These are phyloP conservation scores for Elymus sibiricus DNA, from an alignment of 176 grass and related monocot genomes.

Conservation along the genomic window DNA sequence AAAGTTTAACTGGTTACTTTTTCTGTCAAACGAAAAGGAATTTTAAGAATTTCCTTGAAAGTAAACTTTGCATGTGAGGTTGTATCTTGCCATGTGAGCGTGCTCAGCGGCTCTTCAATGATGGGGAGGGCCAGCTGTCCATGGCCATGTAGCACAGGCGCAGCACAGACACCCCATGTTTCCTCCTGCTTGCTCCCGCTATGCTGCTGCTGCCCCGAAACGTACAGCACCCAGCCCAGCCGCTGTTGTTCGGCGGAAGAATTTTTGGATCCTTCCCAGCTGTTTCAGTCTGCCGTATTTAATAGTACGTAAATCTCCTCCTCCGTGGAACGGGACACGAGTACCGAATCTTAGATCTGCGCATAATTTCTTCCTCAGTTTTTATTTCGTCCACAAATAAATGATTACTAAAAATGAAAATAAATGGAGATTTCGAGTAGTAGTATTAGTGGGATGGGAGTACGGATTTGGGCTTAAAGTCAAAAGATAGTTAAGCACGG, in stretches of 20 bases:
- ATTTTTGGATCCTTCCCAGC: slow-evolving; percentile 1
- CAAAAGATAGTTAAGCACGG: slow-evolving; percentile 23
- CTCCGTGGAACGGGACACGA: background rate
- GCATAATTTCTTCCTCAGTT: background rate
- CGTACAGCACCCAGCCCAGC: background rate
- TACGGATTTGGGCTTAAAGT: slow-evolving; percentile 17
- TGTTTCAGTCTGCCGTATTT: background rate
- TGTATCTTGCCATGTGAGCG: background rate
- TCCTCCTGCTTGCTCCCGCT: slow-evolving; percentile 6
- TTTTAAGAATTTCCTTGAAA: background rate
- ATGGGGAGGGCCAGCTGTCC: slow-evolving; percentile 1
- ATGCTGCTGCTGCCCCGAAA: background rate
- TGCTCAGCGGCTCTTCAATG: background rate
- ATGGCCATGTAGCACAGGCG: background rate
- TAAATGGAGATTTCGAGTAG: background rate
- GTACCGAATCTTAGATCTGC: slow-evolving; percentile 22
- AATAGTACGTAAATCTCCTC: slow-evolving; percentile 5
- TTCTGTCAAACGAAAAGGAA: background rate
- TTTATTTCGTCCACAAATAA: background rate
- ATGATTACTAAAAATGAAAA: background rate
- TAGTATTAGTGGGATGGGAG: background rate
- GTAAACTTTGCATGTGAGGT: background rate
- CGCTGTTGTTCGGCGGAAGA: background rate
- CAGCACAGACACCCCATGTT: background rate
- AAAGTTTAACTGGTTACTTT: background rate